These are phyloP conservation scores for Mollisiaceae sp. DNA, from an alignment of 2,329 filamentous ascomycete genomes.

Conservation along the genomic window DNA sequence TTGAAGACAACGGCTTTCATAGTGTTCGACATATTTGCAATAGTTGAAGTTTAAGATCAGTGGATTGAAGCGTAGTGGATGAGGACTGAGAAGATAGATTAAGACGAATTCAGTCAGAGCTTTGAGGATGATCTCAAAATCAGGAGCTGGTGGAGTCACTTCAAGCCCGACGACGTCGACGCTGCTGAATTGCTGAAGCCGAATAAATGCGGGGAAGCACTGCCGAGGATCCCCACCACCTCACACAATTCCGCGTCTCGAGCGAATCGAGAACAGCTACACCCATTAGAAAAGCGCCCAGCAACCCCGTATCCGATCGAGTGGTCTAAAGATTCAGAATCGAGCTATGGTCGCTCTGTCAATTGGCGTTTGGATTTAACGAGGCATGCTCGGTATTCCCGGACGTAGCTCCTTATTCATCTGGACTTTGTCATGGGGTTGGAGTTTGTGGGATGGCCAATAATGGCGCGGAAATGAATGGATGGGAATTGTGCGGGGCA, in stretches of 20 bases:
- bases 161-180: background rate
- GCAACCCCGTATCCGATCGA: background rate
- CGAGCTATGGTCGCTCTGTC: background rate
- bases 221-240: background rate
- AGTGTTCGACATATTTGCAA: conserved; percentile 46
- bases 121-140: background rate
- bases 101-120: background rate
- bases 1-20: conserved; percentile 94
- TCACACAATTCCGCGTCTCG: background rate
- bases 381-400: too few relatives aligned
- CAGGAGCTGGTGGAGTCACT: background rate
- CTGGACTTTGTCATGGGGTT: background rate
- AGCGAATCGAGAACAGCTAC: background rate
- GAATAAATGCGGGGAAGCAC: conserved; percentile 10
- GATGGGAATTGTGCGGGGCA: conserved; percentile 4
- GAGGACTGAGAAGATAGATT: background rate
- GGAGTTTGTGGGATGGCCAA: background rate
- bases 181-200: conserved; percentile 3
- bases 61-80: background rate
- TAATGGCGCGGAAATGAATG: background rate
- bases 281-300: too few relatives aligned
- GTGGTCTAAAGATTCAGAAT: background rate
- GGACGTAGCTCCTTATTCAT: background rate
- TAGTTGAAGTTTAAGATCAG: background rate
- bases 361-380: too few relatives aligned